These are phyloP conservation scores for Solanum etuberosum DNA, from an alignment of 257 asterid genomes.

Conservation along the genomic window DNA sequence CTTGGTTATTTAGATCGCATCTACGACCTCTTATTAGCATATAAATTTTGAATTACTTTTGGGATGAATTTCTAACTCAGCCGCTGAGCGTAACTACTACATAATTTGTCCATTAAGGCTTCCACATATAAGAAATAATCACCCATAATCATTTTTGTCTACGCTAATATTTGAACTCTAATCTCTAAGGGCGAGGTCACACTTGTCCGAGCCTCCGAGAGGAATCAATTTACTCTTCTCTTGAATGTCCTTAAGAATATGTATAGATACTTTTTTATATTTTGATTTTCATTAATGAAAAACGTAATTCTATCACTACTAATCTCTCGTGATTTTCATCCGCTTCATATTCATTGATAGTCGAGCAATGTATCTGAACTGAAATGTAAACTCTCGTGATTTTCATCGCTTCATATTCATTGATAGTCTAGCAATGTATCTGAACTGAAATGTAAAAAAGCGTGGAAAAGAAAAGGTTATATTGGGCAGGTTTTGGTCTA, in stretches of 20 bases:
- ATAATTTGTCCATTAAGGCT: not conserved
- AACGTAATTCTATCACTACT: fast-evolving
- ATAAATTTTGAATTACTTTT: not conserved
- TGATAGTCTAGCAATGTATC: no score
- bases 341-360: not conserved
- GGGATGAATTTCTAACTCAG: not conserved
- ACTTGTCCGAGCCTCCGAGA: not conserved
- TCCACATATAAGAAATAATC: not conserved
- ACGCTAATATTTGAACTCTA: not conserved
- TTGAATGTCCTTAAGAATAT: not conserved
- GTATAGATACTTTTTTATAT: not conserved
- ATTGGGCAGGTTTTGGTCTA: not conserved
- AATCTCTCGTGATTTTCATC: not conserved
- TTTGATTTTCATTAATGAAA: not conserved
- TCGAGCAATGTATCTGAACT: no score
- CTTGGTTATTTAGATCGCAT: not conserved
- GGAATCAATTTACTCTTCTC: not conserved
- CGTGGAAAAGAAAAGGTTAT: no score
- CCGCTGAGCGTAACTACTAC: not conserved
- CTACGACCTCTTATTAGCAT: not conserved
- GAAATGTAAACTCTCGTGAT: no score
- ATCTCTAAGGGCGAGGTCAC: not conserved
- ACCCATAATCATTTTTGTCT: not conserved
- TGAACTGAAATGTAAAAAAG: no score
- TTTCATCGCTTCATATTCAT: no score